Conservation (phyloP, 2,329 filamentous ascomycete species). For the Setomelanomma holmii region DNA sequence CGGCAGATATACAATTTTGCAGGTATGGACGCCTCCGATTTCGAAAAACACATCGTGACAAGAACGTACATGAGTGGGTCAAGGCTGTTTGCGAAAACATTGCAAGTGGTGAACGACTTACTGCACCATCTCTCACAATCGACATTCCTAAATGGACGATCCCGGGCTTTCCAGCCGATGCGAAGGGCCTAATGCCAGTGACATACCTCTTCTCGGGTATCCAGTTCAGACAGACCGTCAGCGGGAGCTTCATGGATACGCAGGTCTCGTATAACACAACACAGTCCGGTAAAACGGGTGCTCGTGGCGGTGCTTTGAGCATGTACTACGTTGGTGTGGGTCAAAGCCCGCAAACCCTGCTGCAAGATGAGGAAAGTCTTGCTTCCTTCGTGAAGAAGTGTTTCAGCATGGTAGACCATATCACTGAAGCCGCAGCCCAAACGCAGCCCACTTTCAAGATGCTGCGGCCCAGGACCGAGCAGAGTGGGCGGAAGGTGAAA, state of each 20-base stretch:
- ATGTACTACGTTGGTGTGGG: constrained; percentile 14
- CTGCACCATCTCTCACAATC: constrained; percentile 35
- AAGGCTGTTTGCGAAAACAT: constrained; percentile 31
- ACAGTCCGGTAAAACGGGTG: constrained; percentile 40
- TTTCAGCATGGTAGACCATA: constrained; percentile 25
- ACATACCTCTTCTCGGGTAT: constrained; percentile 41
- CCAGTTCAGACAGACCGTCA: constrained; percentile 34
- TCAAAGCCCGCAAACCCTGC: background rate
- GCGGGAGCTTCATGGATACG: constrained; percentile 16
- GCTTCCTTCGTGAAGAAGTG: constrained; percentile 26
- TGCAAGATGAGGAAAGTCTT: constrained; percentile 13
- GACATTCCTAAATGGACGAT: constrained; percentile 41
- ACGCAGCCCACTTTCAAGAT: constrained; percentile 18
- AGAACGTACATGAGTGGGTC: constrained; percentile 24
- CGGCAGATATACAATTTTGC: constrained; percentile 38
- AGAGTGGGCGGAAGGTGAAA: constrained; percentile 21
- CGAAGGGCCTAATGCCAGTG: constrained; percentile 15
- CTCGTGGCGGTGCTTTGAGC: constrained; percentile 27
- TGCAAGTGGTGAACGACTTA: constrained; percentile 34
- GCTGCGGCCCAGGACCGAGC: constrained; percentile 15
- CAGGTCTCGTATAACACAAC: constrained; percentile 23
- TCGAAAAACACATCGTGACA: constrained; percentile 10
- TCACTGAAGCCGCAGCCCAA: constrained; percentile 28
- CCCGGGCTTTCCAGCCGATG: constrained; percentile 15
- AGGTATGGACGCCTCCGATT: constrained; percentile 23